phyloP scores from a whole-genome alignment of 75 land plant species.

The Adiantum capillusveneris region DNA sequence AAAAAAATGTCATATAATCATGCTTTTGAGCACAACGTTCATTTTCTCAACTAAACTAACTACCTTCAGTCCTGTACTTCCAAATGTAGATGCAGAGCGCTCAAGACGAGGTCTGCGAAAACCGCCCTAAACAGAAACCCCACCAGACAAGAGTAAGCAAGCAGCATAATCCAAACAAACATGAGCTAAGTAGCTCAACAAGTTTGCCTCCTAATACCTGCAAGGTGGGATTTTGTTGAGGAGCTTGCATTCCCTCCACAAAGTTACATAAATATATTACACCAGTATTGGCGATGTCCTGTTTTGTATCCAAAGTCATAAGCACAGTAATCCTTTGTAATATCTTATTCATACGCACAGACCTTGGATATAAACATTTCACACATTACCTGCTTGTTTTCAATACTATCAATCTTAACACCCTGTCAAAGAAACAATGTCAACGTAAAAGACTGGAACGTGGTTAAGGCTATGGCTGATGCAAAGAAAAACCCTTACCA shows the following conservation, averaged over 20 bases:
- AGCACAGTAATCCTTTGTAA: no score
- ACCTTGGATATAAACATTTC: no score
- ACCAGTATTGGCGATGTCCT: conserved; percentile 3
- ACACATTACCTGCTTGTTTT: conserved; percentile 6
- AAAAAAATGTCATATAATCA: not conserved
- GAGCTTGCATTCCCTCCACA: not conserved
- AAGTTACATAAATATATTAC: conserved; percentile 4
- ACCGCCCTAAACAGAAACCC: not conserved
- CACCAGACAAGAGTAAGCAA: not conserved
- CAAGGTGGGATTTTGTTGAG: not conserved
- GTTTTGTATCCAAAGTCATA: not conserved
- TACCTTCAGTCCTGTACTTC: not conserved
- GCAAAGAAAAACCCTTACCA: conserved; percentile 20
- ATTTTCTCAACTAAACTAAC: not conserved
- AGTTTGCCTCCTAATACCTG: not conserved
- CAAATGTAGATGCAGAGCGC: not conserved
- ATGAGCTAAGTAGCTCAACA: not conserved
- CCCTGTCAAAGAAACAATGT: not conserved
- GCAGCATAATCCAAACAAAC: not conserved
- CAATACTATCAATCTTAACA: conserved; percentile 4
- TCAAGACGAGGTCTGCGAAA: conserved; percentile 1
- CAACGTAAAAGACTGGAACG: no score
- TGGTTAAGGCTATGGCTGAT: no score
- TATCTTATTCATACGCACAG: no score
- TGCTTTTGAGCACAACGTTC: not conserved